Evolutionary conservation across 805 yeast species (phyloP).

Genomic region (Kregervanrija fluxuum): DNA sequence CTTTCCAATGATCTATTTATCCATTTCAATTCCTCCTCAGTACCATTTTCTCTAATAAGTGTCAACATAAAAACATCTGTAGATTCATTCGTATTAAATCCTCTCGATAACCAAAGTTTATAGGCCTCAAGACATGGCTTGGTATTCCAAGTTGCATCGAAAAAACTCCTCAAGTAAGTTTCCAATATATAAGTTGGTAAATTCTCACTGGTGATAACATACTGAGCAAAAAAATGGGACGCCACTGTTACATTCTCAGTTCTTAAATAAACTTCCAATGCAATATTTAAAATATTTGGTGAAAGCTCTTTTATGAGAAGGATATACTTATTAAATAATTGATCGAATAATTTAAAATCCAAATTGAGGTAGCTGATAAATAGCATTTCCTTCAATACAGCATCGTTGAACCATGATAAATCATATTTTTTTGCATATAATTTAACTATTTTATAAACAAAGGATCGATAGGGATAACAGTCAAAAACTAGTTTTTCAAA

Average conservation of each 20-base stretch:
- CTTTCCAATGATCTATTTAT: constrained; percentile 10
- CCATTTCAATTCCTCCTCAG: constrained; percentile 18
- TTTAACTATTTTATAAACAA: constrained; percentile 14
- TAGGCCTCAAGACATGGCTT: constrained; percentile 19
- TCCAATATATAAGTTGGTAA: constrained; percentile 15
- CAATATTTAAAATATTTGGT: constrained; percentile 14
- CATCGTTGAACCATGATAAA: constrained; percentile 8
- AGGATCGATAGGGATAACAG: constrained; percentile 8
- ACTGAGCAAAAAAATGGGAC: constrained; percentile 22
- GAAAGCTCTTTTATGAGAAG: constrained; percentile 6
- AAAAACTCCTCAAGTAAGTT: constrained; percentile 16
- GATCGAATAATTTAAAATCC: constrained; percentile 19
- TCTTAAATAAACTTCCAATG: constrained; percentile 20
- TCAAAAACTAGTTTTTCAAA: constrained; percentile 18
- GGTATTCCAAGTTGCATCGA: constrained; percentile 15
- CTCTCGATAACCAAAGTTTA: constrained; percentile 20
- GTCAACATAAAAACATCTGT: constrained; percentile 20
- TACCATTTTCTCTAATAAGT: constrained; percentile 13
- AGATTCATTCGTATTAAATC: constrained; percentile 9
- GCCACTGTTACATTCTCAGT: constrained; percentile 22
- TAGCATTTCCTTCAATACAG: constrained; percentile 13
- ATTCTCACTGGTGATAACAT: constrained; percentile 16
- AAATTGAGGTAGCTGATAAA: constrained; percentile 13
- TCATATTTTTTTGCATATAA: constrained; percentile 15
- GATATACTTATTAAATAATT: constrained; percentile 15